Base-by-base conservation (phyloP, 1,139 yeast genomes). In the Suhomyces panamericanus region DNA sequence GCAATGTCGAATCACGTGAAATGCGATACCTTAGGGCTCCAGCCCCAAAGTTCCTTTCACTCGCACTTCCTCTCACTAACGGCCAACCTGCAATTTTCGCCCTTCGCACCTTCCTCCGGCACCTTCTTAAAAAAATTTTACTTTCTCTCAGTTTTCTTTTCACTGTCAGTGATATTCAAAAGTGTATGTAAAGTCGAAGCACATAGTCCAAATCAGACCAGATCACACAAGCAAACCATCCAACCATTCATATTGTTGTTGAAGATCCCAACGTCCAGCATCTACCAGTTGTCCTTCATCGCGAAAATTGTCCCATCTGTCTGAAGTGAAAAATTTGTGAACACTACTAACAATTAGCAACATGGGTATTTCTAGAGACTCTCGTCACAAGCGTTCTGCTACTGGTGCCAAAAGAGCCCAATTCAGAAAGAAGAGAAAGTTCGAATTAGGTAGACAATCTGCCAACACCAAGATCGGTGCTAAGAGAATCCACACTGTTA, bases 371-470 rank as follows among this genome's bases (percentile, higher is more conserved):
- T 91, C 98, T 80, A 95, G 99, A 86, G 99, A 93, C 84, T 91
- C 99, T 78, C 96, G 97, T 83, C 99, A 93, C 90, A 93, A 93
- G 88, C 95, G 99, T 81, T 81, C 97, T 69, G 96, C 96, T 78
- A 91, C 99, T 74, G 99, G 99, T 86, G 99, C 99, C 76, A 91
- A 90, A 81, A 91, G 98, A 81, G 98, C 99, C 78, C 96, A 89
- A 80, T 89, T 85, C 95, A 91, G 99, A 88, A 93, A 93, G 93
- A 93, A 93, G 96, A 85, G 99, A 85, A 93, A 93, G 96, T 95
- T 93, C 74, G 99, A 95, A 81, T 86, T 88, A 78, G 99, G 99
- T 69, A 95, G 99, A 83, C 99, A 93, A 83, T 84, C 97, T 67
- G 96, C 99, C 72, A 89, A 87, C 93, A 93, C 99, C 81, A 90